Base-by-base conservation (phyloP, 2,329 filamentous ascomycete species). In the Apiospora arundinis region DNA sequence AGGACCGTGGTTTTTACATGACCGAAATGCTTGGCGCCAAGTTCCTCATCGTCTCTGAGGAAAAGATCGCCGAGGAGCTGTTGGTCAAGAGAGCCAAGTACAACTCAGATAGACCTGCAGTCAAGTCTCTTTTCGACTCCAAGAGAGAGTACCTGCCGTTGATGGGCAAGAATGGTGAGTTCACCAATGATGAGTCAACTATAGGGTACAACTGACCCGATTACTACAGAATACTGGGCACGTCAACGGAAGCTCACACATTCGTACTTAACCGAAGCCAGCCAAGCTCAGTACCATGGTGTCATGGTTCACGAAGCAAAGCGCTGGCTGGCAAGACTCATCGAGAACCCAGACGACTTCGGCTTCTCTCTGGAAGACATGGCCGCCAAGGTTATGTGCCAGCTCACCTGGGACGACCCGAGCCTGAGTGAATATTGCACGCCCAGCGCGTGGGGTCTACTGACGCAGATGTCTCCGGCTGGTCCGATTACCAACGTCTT, bases 391-490 rank as follows among this genome's bases (percentile, higher is more conserved):
- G 82, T 89, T 70, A 88, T 88, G 85, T 86, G 84, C 68, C 81
- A 83, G 69, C 75, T 89, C 63, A 86, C 85, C 18, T 89, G 87
- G 87, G 87, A 88, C 71, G 85, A 89, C 69, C 81, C 84, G 8
- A 80, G 78, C 56, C 75, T 86, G 49, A 88, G 85, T 76, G 79
- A 83, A 69, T 83, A 85, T 73, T 84, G 85, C 72, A 87, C 83
- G 12, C 83, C 83, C 67, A 86, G 84, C 72, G 87, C 87, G 1
- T 88, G 86, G 87, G 87, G 86, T n/a, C 80, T 89, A 0, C 79
- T 89, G 21, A 88, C 83, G 5, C 87, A 89, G 70, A 89, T 89
- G 86, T 89, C 87, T 1, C 87, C 87, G 0, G 87, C 87, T 37
- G 87, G 87, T 0, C 87, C 87, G 1, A 86, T 89, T 73, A 89